These are phyloP conservation scores for Excoecaria agallocha DNA, from an alignment of 345 rosid genomes.

Conservation along the genomic window DNA sequence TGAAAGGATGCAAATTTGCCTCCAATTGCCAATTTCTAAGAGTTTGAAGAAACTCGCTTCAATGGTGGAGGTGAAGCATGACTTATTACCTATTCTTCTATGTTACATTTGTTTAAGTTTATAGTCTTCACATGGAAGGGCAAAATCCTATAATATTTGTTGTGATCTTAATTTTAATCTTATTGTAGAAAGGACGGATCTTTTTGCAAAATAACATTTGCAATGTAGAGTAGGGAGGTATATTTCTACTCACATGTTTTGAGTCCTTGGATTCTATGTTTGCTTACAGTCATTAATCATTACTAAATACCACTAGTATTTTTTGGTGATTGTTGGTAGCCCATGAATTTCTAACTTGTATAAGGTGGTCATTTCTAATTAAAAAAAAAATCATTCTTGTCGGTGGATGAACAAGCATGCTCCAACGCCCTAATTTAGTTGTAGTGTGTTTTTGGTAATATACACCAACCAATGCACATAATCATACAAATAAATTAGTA, in stretches of 20 bases:
- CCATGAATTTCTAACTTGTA: background rate
- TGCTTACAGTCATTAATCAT: background rate
- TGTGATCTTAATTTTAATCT: background rate
- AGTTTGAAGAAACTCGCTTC: too few relatives aligned
- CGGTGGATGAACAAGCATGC: background rate
- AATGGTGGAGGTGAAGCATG: too few relatives aligned
- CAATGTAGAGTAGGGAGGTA: background rate
- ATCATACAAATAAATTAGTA: background rate
- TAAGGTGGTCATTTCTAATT: too few relatives aligned
- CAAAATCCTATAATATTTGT: too few relatives aligned
- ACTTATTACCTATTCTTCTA: background rate
- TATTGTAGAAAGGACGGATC: background rate
- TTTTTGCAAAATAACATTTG: background rate
- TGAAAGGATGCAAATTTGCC: too few relatives aligned
- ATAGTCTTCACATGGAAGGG: background rate
- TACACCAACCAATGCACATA: background rate
- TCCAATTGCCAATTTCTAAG: too few relatives aligned
- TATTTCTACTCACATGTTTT: background rate
- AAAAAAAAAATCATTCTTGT: background rate
- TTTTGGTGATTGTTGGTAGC: background rate
- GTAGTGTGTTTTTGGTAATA: background rate
- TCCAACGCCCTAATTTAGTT: background rate
- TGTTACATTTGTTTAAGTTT: too few relatives aligned
- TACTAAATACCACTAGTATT: background rate
- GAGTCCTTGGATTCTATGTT: background rate